Evolutionary conservation across 202 grass and related monocot species (phyloP).

Genomic region (Brachypodium distachyon): DNA sequence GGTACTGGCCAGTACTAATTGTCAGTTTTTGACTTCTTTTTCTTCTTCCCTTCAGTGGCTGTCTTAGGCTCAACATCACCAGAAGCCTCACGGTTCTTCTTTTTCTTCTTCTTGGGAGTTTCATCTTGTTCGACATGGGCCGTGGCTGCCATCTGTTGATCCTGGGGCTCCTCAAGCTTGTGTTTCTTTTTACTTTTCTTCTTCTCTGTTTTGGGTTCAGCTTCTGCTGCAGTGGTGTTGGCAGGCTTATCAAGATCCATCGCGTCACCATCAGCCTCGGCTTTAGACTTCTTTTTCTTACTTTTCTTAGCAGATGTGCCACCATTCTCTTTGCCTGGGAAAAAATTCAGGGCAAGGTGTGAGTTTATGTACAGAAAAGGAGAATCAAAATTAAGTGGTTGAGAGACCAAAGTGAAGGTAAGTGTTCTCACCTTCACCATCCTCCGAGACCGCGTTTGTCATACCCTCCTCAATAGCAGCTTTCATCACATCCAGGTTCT

Average conservation of each 20-base stretch:
- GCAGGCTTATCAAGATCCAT: slow-evolving; percentile 61
- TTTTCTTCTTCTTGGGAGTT: slow-evolving; percentile 79
- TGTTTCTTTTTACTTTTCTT: slow-evolving; percentile 88
- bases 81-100: slow-evolving; percentile 31
- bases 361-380: not conserved
- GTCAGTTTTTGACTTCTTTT: slow-evolving; percentile 44
- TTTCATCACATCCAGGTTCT: slow-evolving; percentile 97
- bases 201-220: slow-evolving; percentile 59
- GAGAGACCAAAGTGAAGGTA: not conserved
- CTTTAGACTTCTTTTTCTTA: slow-evolving; percentile 80
- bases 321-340: slow-evolving; percentile 3
- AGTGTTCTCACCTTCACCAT: slow-evolving; percentile 28
- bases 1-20: not conserved
- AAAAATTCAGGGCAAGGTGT: not conserved
- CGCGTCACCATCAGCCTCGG: slow-evolving; percentile 26
- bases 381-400: not conserved
- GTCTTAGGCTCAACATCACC: slow-evolving; percentile 41
- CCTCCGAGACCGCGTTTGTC: slow-evolving; percentile 6
- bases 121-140: slow-evolving; percentile 14
- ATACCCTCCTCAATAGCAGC: slow-evolving; percentile 53
- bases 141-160: slow-evolving; percentile 7
- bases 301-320: slow-evolving; percentile 54
- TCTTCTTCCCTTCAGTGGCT: slow-evolving; percentile 53
- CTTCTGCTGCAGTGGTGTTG: slow-evolving; percentile 30
- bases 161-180: slow-evolving; percentile 42